These are phyloP conservation scores for Mortierella sp. DNA, from an alignment of 371 early-diverging fungal genomes.

Conservation along the genomic window DNA sequence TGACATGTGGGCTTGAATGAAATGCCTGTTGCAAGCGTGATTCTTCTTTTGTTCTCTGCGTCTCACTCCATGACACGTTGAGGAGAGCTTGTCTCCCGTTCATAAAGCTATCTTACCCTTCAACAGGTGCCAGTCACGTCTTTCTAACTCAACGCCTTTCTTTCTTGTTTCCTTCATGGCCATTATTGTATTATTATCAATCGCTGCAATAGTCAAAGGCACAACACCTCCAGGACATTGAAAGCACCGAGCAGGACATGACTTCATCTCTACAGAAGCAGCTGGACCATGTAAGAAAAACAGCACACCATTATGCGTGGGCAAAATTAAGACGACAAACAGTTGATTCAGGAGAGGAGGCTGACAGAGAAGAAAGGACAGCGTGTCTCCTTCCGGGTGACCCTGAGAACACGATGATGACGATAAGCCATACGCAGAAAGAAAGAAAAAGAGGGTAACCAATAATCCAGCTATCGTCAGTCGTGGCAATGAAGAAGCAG, in stretches of 20 bases:
- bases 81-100: background rate
- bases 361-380: background rate
- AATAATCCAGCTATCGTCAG: background rate
- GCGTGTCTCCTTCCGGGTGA: background rate
- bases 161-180: background rate
- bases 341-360: background rate
- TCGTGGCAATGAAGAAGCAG: background rate
- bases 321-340: background rate
- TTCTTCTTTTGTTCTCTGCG: background rate
- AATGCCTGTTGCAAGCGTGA: background rate
- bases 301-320: background rate
- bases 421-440: background rate
- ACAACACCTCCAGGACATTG: constrained; percentile 46
- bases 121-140: background rate
- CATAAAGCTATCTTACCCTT: background rate
- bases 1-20: background rate
- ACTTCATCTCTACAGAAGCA: constrained; percentile 55
- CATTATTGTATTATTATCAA: background rate
- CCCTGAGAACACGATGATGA: background rate
- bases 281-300: constrained; percentile 48
- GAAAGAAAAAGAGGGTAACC: background rate
- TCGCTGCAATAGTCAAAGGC: constrained; percentile 36
- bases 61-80: background rate
- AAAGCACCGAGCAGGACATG: constrained; percentile 55
- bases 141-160: background rate